Conservation (phyloP, 306 rosid species). For the Corylus avellana region DNA sequence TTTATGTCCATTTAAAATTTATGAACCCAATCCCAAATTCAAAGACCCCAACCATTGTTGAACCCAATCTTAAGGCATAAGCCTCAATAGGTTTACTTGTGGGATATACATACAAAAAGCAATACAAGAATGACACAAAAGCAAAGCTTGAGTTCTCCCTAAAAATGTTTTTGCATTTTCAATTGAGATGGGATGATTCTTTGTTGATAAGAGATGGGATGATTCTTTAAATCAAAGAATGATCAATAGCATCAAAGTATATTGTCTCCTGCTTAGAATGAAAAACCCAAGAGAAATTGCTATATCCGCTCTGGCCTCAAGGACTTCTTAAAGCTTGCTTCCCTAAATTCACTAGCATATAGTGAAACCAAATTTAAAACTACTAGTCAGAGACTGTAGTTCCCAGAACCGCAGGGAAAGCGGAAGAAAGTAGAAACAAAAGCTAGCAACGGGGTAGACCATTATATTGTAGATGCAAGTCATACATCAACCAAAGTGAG, state of each 20-base stretch:
- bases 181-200: slow-evolving; percentile 5
- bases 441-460: neutral
- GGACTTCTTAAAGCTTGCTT: neutral
- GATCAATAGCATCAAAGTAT: neutral
- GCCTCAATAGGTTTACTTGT: neutral
- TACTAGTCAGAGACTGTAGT: neutral
- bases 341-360: too few relatives aligned
- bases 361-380: neutral
- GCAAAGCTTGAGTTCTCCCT: neutral
- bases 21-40: neutral
- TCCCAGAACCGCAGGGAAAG: neutral
- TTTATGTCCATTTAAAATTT: neutral
- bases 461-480: neutral
- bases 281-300: neutral
- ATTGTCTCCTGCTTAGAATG: neutral
- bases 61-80: neutral
- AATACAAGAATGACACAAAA: slow-evolving; percentile 10
- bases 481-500: neutral
- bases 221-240: slow-evolving; percentile 1
- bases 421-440: neutral
- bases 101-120: neutral
- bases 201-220: neutral
- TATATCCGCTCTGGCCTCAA: neutral
- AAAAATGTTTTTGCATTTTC: slow-evolving; percentile 10
- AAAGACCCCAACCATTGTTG: neutral